Base-by-base conservation (phyloP, 805 yeast species). In the Saccharomycopsis lassenensis region DNA sequence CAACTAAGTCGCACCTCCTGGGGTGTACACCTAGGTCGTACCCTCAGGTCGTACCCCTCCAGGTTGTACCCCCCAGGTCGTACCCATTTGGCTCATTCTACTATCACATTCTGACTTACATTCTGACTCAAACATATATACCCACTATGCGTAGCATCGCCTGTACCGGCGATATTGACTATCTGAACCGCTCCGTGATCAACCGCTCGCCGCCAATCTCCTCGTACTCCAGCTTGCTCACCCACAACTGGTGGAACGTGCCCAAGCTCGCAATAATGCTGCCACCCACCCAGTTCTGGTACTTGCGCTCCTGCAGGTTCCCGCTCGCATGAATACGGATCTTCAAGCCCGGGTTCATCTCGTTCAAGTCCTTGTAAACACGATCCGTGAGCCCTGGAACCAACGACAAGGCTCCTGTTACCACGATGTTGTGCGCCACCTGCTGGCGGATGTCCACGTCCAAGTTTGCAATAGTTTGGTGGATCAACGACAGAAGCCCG, bases 231-330 rank as follows among this genome's bases (percentile, higher is more conserved):
- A 71, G 73, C 51, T 75, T 77, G 28, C 87, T 80, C 2, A 87
- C 94, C 95, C 95, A 87, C 59, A 82, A 62, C 57, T 87, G 96
- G 56, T 87, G 96, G 66, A 87, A 87, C 2, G 95, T 83, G 23
- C 96, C 96, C 48, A 87, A 65, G 35, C 91, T 77, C 4, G 94
- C 75, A 38, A 87, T 61, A 25, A 87, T 86, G 46, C 89, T 77
- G 5, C 95, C 95, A 30, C 96, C 96, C 33, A 87, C 70, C 95
- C 95, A 87, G 5, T 89, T 66, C 42, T 85, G 81, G 52, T 71
- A 79, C 46, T 74, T 71, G 52, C 95, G 70, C 57, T 87, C 95
- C 38, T 67, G 66, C 4, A 77, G 56, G 50, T 75, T 77, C 29
- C 95, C 95, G 5, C 79, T 72, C 2, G 94, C 78, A 47, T 85